Percentiles rank a stretch among this genome's conserved stretches.
Conservation (phyloP, 306 rosid species). For the Astragalus glycyphyllos region DNA sequence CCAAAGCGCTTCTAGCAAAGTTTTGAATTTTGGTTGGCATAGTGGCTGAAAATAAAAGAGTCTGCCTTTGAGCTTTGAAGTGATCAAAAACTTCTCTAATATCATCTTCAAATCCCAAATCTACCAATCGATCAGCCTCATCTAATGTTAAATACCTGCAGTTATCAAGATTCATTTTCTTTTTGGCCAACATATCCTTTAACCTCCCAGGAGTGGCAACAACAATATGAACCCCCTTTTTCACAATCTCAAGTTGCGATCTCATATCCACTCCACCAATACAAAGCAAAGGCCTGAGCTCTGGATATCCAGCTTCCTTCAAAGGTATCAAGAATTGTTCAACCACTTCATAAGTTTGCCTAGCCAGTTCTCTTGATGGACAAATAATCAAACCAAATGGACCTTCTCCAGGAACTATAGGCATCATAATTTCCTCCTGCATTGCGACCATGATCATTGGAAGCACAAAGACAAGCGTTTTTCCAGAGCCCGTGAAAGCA, state of each 20-base stretch:
- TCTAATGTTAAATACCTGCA: conserved; percentile 90
- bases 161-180: conserved; percentile 87
- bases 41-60: conserved; percentile 90
- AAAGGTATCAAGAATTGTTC: conserved; percentile 75
- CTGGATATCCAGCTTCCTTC: conserved; percentile 92
- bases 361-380: conserved; percentile 92
- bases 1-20: conserved; percentile 89
- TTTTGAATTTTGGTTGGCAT: conserved; percentile 94
- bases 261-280: conserved; percentile 97
- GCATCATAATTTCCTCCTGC: conserved; percentile 97
- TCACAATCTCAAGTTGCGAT: conserved; percentile 80
- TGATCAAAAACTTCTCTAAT: conserved; percentile 91
- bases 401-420: conserved; percentile 88
- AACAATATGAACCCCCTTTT: conserved; percentile 93
- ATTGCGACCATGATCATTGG: conserved; percentile 92
- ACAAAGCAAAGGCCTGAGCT: conserved; percentile 86
- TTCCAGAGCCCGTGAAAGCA: conserved; percentile 92
- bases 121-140: conserved; percentile 95
- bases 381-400: conserved; percentile 85
- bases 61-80: conserved; percentile 91
- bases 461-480: conserved; percentile 87
- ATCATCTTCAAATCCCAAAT: conserved; percentile 92
- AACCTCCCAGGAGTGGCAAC: conserved; percentile 96
- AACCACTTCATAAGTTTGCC: conserved; percentile 93
- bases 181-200: conserved; percentile 96